A percentile compares a stretch with the other conserved stretches of the same genome.
Conservation (phyloP, 352 stramenopile genomes). For the Globisporangium canariense region DNA sequence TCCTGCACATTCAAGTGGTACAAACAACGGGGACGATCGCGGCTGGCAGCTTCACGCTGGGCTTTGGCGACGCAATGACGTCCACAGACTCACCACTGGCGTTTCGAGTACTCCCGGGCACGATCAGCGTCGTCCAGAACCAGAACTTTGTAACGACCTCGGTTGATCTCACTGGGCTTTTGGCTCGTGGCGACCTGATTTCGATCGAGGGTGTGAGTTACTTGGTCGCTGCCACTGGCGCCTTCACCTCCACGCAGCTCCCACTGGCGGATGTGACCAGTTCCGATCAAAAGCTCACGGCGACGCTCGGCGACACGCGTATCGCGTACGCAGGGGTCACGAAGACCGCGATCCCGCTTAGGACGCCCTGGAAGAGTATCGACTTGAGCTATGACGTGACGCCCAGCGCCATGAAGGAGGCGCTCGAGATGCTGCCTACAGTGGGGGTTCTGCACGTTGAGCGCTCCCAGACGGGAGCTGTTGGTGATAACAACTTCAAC, state of each 20-base stretch:
- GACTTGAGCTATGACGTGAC: constrained; percentile 54
- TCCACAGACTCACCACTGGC: constrained; percentile 1
- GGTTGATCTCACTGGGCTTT: constrained; percentile 81
- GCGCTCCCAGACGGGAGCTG: constrained; percentile 48
- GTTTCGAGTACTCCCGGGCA: constrained; percentile 45
- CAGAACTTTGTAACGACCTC: constrained; percentile 75
- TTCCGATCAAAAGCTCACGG: constrained; percentile 19
- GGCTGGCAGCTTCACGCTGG: constrained; percentile 59
- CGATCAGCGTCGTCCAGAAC: constrained; percentile 47
- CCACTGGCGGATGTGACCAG: constrained; percentile 43
- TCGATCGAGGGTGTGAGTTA: constrained; percentile 71
- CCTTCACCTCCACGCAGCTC: constrained; percentile 71
- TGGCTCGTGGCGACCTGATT: constrained; percentile 83
- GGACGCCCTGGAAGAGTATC: constrained; percentile 59
- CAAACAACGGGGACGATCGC: constrained; percentile 47
- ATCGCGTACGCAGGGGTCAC: constrained; percentile 51
- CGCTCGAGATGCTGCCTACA: constrained; percentile 87
- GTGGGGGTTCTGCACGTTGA: constrained; percentile 89
- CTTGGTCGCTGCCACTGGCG: constrained; percentile 59
- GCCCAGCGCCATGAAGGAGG: constrained; percentile 54
- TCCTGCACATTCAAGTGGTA: constrained; percentile 48
- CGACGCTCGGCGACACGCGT: constrained; percentile 24
- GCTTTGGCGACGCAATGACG: constrained; percentile 36
- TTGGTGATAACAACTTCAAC: constrained; percentile 66
- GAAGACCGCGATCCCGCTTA: constrained; percentile 28